These are phyloP conservation scores for Aspergillus sp. DNA, from an alignment of 2,329 filamentous ascomycete species.

Conservation along the genomic window DNA sequence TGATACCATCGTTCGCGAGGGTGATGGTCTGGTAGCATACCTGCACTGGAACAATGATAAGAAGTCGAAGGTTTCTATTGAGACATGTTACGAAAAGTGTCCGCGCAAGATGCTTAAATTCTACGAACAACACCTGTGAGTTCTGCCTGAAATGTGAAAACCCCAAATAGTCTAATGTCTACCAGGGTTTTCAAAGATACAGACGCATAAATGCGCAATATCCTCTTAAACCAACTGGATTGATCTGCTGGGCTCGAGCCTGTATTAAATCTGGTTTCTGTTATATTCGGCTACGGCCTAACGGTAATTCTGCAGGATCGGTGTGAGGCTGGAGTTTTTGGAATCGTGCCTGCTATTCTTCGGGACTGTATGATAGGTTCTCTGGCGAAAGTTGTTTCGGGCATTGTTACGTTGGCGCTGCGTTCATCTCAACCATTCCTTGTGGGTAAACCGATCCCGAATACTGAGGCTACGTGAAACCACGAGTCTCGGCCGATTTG, in stretches of 20 bases:
- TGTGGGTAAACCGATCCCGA: background rate
- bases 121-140: slow-evolving; percentile 50
- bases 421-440: background rate
- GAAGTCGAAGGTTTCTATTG: slow-evolving; percentile 42
- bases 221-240: background rate
- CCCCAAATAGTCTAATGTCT: slow-evolving; percentile 17
- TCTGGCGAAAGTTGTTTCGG: slow-evolving; percentile 3
- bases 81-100: slow-evolving; percentile 44
- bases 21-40: slow-evolving; percentile 38
- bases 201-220: slow-evolving; percentile 21
- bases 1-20: slow-evolving; percentile 45
- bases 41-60: slow-evolving; percentile 47
- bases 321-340: slow-evolving; percentile 13
- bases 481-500: background rate
- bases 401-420: background rate
- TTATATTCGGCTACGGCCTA: background rate
- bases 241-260: background rate
- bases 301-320: slow-evolving; percentile 13
- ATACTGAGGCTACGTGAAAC: background rate
- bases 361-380: slow-evolving; percentile 9
- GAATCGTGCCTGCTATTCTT: background rate
- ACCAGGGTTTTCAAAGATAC: slow-evolving; percentile 38
- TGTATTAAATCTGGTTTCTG: background rate
- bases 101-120: slow-evolving; percentile 50
- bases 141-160: background rate